Conservation (phyloP, 768 basidiomycete genomes). For the Suillus lakei region DNA sequence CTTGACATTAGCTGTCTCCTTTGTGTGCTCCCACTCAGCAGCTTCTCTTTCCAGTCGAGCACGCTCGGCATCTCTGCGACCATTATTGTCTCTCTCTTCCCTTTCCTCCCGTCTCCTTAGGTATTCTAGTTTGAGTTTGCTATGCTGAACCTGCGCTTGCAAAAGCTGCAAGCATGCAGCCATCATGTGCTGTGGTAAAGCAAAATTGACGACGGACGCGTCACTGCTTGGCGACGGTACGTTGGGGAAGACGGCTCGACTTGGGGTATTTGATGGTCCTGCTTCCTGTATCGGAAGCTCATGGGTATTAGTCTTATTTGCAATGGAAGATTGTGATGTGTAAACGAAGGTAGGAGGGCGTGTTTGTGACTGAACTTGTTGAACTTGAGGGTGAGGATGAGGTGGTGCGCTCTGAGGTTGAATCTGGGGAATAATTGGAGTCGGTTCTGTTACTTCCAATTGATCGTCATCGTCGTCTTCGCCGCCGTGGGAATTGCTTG, state of each 20-base stretch:
- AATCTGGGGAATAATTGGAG: conserved; percentile 38
- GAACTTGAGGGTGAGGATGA: conserved; percentile 40
- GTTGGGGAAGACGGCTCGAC: conserved; percentile 17
- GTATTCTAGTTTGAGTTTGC: conserved; percentile 72
- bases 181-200: conserved; percentile 61
- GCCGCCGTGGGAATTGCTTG: conserved; percentile 44
- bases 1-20: conserved; percentile 54
- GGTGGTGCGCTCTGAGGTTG: conserved; percentile 37
- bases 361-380: conserved; percentile 38
- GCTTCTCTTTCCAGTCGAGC: conserved; percentile 59
- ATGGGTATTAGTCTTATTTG: conserved; percentile 16
- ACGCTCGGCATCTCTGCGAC: conserved; percentile 58
- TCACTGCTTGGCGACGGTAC: conserved; percentile 34
- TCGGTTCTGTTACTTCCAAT: conserved; percentile 45
- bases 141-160: conserved; percentile 70
- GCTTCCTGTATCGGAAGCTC: conserved; percentile 25
- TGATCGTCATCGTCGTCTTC: conserved; percentile 58
- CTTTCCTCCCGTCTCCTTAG: conserved; percentile 69
- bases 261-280: conserved; percentile 23
- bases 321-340: conserved; percentile 18
- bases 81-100: conserved; percentile 61
- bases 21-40: conserved; percentile 57
- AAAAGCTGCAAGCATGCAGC: conserved; percentile 62
- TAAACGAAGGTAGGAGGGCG: conserved; percentile 24
- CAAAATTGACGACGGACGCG: conserved; percentile 50